These are phyloP conservation scores for Eucalyptus polybractea DNA, from an alignment of 345 rosid species.

Conservation along the genomic window DNA sequence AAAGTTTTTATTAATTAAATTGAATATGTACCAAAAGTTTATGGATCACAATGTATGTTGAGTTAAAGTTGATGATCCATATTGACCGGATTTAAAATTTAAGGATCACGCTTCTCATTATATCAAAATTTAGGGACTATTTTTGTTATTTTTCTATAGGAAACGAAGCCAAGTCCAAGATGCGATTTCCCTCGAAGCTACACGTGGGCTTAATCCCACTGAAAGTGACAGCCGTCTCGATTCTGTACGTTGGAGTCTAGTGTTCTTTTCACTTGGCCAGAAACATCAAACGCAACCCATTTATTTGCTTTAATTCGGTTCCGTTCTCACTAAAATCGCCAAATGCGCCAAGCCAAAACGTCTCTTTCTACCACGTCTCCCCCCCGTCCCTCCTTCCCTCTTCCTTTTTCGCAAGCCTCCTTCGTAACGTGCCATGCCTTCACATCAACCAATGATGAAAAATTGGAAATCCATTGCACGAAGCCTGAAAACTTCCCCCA, in stretches of 20 bases:
- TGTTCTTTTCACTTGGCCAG: neutral
- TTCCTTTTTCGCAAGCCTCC: neutral
- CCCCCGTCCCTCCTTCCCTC: neutral
- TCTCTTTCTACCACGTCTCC: neutral
- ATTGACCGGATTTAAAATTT: too few species aligned
- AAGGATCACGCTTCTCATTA: too few species aligned
- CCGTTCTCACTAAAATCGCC: neutral
- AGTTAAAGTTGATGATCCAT: too few species aligned
- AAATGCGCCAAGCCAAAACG: neutral
- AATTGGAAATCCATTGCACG: neutral
- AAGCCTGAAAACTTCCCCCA: neutral
- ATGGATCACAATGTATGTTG: rapidly evolving
- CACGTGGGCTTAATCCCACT: neutral
- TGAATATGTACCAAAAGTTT: rapidly evolving
- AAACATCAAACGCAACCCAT: neutral
- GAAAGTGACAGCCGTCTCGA: neutral
- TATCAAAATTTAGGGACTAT: too few species aligned
- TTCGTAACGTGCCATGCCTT: neutral
- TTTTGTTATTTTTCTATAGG: too few species aligned
- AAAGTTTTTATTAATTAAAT: too few species aligned
- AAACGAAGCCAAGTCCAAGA: neutral
- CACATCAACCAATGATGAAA: neutral
- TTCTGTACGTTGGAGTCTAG: neutral
- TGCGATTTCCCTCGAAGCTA: neutral
- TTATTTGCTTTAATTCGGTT: neutral